Percentiles rank a stretch among this genome's conserved stretches.
phyloP scores from a whole-genome alignment of 2,329 filamentous ascomycete genomes.

The Alternaria ethzedia region DNA sequence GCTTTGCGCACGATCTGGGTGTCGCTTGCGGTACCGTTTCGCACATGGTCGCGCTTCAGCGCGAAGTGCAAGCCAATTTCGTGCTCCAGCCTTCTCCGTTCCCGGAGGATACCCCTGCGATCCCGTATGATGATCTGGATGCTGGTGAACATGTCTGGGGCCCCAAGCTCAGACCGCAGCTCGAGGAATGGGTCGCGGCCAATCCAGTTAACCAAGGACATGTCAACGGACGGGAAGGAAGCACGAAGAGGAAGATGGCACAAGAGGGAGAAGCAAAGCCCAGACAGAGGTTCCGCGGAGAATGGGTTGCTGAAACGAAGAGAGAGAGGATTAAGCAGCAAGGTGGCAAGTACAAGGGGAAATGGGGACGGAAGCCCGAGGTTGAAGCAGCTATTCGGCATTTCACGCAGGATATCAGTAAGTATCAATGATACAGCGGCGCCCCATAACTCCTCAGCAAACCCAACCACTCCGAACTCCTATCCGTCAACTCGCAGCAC shows the following conservation, averaged over 20 bases:
- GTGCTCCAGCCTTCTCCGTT: neutral
- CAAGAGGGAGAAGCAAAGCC: conserved; percentile 18
- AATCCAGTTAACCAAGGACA: conserved; percentile 24
- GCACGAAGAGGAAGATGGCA: conserved; percentile 17
- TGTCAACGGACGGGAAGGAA: conserved; percentile 27
- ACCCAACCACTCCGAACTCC: conserved; percentile 26
- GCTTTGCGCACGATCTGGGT: conserved; percentile 42
- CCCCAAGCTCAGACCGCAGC: conserved; percentile 24
- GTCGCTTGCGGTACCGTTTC: conserved; percentile 29
- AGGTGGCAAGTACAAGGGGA: conserved; percentile 34
- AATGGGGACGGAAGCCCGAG: conserved; percentile 26
- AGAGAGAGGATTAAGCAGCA: conserved; percentile 39
- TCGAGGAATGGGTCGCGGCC: conserved; percentile 30
- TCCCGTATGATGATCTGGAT: conserved; percentile 27
- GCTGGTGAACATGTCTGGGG: conserved; percentile 33
- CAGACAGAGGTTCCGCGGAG: conserved; percentile 38
- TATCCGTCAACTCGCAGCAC: conserved; percentile 24
- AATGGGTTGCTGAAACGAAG: conserved; percentile 34
- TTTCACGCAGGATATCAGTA: neutral
- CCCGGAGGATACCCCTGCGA: neutral
- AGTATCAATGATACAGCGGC: conserved; percentile 13
- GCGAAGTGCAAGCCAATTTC: conserved; percentile 34
- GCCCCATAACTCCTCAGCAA: conserved; percentile 26
- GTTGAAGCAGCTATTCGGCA: neutral
- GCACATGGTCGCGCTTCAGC: conserved; percentile 32